Conservation (phyloP, 2,329 filamentous ascomycete genomes). For the Trichoderma sp. region DNA sequence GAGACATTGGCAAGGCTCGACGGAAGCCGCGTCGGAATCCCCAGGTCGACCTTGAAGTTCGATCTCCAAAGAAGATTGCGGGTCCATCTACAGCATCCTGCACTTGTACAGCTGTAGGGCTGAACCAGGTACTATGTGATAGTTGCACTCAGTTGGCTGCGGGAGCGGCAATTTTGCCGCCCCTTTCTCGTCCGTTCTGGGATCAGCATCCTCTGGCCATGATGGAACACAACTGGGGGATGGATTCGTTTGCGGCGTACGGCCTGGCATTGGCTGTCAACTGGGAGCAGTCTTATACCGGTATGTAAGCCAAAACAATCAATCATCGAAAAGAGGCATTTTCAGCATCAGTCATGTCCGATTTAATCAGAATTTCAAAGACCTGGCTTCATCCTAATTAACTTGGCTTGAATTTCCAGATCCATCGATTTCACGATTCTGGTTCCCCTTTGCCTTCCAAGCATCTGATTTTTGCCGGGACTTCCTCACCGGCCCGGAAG, state of each 20-base stretch:
- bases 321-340: not conserved
- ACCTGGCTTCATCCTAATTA: not conserved
- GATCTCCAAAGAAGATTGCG: not conserved
- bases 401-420: not conserved
- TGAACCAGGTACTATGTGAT: not conserved
- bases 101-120: not conserved
- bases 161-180: not conserved
- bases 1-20: conserved; percentile 25
- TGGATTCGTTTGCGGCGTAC: conserved; percentile 25
- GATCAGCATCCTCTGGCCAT: conserved; percentile 21
- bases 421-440: not conserved
- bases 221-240: conserved; percentile 13
- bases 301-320: not conserved
- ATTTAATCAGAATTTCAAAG: no score
- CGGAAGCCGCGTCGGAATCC: conserved; percentile 27
- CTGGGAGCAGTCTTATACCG: not conserved
- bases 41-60: conserved; percentile 7
- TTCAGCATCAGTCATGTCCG: not conserved
- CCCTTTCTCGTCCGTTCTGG: conserved; percentile 20
- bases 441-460: conserved; percentile 24
- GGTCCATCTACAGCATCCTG: not conserved
- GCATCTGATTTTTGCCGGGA: conserved; percentile 9
- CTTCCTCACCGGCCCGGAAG: conserved; percentile 16
- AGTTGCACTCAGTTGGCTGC: not conserved
- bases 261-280: conserved; percentile 10